Evolutionary conservation across 164 flowering plant genomes (phyloP), one percentile per base, ranked within the genome.

Genomic region (Vitis rotundifolia): DNA sequence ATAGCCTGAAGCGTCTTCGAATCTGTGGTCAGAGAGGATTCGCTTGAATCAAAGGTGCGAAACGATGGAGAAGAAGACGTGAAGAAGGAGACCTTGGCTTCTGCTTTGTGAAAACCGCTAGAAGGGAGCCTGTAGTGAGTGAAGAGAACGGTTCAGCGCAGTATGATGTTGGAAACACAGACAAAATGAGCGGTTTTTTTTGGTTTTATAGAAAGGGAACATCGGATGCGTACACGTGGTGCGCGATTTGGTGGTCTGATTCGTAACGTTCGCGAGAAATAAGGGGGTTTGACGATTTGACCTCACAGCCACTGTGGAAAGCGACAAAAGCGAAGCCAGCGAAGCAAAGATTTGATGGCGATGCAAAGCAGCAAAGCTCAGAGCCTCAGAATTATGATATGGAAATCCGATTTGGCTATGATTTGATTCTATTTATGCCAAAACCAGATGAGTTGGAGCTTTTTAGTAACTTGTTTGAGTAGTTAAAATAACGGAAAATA

Each of bases 41-140:
- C 44, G 44, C 44, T 31, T 8, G 15, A 11, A 57, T 68, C 63
- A 49, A 49, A 22, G 26, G 26, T 22, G 26, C 16, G 67, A 72
- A 31, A 37, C n/a, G 64, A 51, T 1, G 69, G 50, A 18, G 54
- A 12, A 29, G 52, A 22, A 62, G 26, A 22, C 26, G 26, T 22
- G 26, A 22, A 22, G 26, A 31, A 31, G 44, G 44, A 31, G 44
- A 31, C 44, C 22, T 9, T 49, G 5, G 28, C 4, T 18, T 59
- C 19, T 47, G 79, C 82, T 73, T 77, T 37, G 86, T 60, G 74
- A 75, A 52, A 70, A 76, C 59, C 79, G 84, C 62, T 68, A 56
- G 52, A 9, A 22, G 2, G 50, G 47, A 37, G 49, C 14, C 3
- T 15, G 47, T n/a, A 28, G 53, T 2, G 73, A 64, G 64, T 11